These are phyloP conservation scores for Pichia terricola DNA, from an alignment of 1,139 yeast species.

Conservation along the genomic window DNA sequence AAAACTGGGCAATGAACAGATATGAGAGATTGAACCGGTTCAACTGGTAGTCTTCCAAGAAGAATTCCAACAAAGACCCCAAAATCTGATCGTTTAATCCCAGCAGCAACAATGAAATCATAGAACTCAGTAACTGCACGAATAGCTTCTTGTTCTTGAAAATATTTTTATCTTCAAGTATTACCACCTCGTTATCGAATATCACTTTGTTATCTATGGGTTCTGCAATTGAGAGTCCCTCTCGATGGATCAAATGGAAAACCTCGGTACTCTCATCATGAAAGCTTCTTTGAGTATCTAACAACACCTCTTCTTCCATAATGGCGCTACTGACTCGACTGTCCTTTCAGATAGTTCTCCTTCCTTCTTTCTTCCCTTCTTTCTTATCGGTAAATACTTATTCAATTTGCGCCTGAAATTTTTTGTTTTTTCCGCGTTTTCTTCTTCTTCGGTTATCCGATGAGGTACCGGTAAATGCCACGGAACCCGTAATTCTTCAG, in stretches of 20 bases:
- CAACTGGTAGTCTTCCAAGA: slow-evolving; percentile 36
- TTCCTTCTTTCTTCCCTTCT: no score
- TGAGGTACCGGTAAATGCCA: no score
- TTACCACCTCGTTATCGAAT: slow-evolving; percentile 15
- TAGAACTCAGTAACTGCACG: slow-evolving; percentile 34
- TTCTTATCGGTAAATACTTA: no score
- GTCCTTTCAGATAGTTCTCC: no score
- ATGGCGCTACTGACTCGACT: no score
- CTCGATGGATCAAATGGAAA: neutral
- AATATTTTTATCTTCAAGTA: slow-evolving; percentile 31
- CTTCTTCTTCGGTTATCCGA: no score
- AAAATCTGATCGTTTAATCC: slow-evolving; percentile 53
- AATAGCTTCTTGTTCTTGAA: slow-evolving; percentile 26
- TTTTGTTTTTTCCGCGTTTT: no score
- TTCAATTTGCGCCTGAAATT: no score
- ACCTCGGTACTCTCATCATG: no score
- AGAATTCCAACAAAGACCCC: slow-evolving; percentile 45
- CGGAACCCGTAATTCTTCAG: no score
- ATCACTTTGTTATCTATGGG: neutral
- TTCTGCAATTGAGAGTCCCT: neutral
- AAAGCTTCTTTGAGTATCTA: no score
- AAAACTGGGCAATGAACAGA: slow-evolving; percentile 27
- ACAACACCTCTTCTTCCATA: no score
- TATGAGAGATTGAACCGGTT: slow-evolving; percentile 30
- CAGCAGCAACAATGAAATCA: slow-evolving; percentile 32